These are phyloP conservation scores for Dipodascopsis tothii DNA, from an alignment of 805 yeast genomes.

Conservation along the genomic window DNA sequence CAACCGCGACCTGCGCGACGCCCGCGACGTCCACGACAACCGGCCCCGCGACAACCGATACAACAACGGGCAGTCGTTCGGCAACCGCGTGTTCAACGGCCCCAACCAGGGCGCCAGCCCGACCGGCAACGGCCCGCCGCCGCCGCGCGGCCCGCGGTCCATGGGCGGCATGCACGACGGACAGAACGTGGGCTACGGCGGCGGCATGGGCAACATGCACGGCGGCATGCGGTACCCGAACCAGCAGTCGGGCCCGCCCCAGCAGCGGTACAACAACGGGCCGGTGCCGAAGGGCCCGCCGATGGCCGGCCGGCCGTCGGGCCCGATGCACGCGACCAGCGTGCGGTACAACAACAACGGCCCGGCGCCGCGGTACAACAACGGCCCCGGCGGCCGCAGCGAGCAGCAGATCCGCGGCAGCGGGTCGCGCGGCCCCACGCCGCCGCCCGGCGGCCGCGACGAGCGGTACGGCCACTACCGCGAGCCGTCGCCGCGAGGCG, in stretches of 20 bases:
- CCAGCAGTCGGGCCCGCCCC: not conserved
- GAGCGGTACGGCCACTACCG: not conserved
- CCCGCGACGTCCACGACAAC: not conserved
- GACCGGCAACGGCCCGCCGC: not conserved
- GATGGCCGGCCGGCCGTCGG: not conserved
- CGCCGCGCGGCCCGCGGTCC: not conserved
- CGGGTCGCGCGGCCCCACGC: not conserved
- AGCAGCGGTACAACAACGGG: too few species aligned
- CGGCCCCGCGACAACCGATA: too few species aligned
- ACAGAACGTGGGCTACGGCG: not conserved
- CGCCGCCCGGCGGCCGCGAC: not conserved
- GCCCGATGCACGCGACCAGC: not conserved
- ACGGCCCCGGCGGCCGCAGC: not conserved
- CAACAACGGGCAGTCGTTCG: too few species aligned
- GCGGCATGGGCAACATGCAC: not conserved
- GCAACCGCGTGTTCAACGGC: too few species aligned
- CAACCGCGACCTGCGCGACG: not conserved
- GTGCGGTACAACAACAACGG: not conserved
- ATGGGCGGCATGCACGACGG: constrained; percentile 1
- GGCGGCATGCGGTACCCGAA: not conserved
- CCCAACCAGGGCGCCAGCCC: not conserved
- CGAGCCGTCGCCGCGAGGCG: not conserved
- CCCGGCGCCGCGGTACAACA: not conserved
- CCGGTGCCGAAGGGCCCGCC: not conserved
- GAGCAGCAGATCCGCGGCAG: not conserved